Conservation (phyloP, 140 eudicot species). For the Cichorium intybus region DNA sequence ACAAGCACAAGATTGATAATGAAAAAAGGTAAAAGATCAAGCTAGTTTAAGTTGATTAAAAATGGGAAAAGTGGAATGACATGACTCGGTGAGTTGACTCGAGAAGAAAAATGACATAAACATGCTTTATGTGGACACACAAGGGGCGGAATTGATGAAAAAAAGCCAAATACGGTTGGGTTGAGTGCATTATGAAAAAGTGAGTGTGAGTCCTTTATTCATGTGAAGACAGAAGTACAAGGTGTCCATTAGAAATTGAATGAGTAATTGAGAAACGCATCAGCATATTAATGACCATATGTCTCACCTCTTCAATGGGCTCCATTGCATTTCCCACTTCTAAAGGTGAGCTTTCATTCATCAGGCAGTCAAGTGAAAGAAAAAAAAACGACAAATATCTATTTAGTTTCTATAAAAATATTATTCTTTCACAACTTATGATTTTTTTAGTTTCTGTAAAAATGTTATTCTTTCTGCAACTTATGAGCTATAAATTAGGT, state of each 20-base stretch:
- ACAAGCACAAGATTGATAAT: conserved; percentile 16
- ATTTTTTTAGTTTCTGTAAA: too few species aligned
- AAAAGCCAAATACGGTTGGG: conserved; percentile 41
- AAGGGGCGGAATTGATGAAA: conserved; percentile 18
- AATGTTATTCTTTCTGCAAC: too few species aligned
- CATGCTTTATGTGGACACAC: conserved; percentile 31
- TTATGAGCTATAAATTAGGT: too few species aligned
- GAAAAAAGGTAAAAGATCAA: conserved; percentile 6
- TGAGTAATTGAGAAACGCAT: conserved; percentile 27
- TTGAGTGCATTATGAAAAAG: conserved; percentile 21
- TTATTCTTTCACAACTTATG: too few species aligned
- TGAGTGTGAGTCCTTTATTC: conserved; percentile 24
- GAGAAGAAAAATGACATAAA: conserved; percentile 18
- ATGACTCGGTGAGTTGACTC: conserved; percentile 23
- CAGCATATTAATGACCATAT: conserved; percentile 28
- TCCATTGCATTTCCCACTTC: conserved; percentile 36
- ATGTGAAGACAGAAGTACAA: conserved; percentile 40
- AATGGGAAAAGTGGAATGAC: not conserved
- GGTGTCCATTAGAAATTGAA: conserved; percentile 23
- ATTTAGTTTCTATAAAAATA: too few species aligned
- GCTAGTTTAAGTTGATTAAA: not conserved
- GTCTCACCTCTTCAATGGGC: conserved; percentile 33
- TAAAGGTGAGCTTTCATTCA: conserved; percentile 36
- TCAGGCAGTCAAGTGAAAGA: conserved; percentile 13
- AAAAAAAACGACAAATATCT: too few species aligned